These are phyloP conservation scores for Ulmus americana DNA, from an alignment of 331 rosid genomes.

Conservation along the genomic window DNA sequence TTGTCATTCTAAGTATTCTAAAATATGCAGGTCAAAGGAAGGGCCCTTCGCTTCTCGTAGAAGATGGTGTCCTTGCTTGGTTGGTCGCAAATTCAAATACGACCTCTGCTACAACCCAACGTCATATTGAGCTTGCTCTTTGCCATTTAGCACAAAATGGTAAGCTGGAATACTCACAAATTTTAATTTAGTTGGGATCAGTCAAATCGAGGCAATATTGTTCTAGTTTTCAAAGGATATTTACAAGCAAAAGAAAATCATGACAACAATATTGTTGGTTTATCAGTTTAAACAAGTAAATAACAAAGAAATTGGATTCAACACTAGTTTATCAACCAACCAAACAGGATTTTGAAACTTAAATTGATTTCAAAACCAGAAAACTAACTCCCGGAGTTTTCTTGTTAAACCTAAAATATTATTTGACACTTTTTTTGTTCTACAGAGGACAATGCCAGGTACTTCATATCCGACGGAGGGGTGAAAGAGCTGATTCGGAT, in stretches of 20 bases:
- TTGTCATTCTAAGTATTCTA: background rate
- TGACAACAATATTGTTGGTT: background rate
- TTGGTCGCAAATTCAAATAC: constrained; percentile 39
- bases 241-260: no score
- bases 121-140: constrained; percentile 63
- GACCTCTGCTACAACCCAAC: constrained; percentile 41
- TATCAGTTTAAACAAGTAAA: background rate
- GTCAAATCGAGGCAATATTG: background rate
- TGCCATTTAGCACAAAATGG: constrained; percentile 71
- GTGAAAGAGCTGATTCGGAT: constrained; percentile 45
- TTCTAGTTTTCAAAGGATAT: background rate
- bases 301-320: background rate
- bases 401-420: background rate
- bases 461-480: constrained; percentile 43
- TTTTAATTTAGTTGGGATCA: background rate
- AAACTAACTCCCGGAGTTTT: background rate
- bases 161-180: constrained; percentile 14
- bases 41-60: constrained; percentile 50
- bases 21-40: constrained; percentile 46
- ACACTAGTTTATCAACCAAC: background rate
- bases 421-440: background rate
- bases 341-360: background rate
- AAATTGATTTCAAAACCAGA: background rate
- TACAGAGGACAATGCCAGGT: constrained; percentile 48
- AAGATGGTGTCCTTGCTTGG: constrained; percentile 56